phyloP scores from a whole-genome alignment of 192 early-diverging fungal species.

The Coemansia sp. region DNA sequence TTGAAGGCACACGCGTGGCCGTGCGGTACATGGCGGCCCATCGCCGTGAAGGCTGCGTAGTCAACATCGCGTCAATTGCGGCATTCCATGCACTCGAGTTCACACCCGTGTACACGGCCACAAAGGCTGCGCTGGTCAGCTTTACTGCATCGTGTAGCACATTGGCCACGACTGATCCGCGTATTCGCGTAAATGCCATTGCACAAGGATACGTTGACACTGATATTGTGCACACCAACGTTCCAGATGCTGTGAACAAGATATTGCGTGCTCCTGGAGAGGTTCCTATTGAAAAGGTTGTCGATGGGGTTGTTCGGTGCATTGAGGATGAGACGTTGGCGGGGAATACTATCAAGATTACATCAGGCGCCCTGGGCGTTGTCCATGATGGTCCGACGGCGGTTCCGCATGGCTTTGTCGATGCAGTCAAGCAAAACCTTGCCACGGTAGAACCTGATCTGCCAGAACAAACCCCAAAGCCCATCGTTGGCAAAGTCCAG shows the following conservation, averaged over 20 bases:
- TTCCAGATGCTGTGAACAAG: conserved; percentile 9
- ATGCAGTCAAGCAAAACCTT: neutral
- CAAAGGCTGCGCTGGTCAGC: conserved; percentile 71
- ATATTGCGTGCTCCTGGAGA: conserved; percentile 6
- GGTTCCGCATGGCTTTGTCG: conserved; percentile 22
- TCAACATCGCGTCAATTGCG: conserved; percentile 76
- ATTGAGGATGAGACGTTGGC: conserved; percentile 60
- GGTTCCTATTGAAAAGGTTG: conserved; percentile 53
- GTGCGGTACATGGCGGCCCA: conserved; percentile 58
- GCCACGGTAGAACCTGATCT: neutral
- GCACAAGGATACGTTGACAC: conserved; percentile 62
- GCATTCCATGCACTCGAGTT: conserved; percentile 58
- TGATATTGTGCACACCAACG: conserved; percentile 36
- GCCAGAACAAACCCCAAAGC: no score
- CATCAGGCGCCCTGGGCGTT: conserved; percentile 22
- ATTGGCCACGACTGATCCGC: conserved; percentile 33
- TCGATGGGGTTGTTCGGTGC: conserved; percentile 58
- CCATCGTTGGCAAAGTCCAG: conserved; percentile 20
- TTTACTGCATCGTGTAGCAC: conserved; percentile 58
- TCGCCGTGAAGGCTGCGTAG: conserved; percentile 60
- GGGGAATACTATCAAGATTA: conserved; percentile 55
- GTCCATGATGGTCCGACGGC: conserved; percentile 49
- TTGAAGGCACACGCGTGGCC: conserved; percentile 72
- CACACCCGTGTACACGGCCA: conserved; percentile 72
- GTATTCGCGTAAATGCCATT: conserved; percentile 65